phyloP scores from a whole-genome alignment of 306 rosid genomes.

The Heteromeles arbutifolia region DNA sequence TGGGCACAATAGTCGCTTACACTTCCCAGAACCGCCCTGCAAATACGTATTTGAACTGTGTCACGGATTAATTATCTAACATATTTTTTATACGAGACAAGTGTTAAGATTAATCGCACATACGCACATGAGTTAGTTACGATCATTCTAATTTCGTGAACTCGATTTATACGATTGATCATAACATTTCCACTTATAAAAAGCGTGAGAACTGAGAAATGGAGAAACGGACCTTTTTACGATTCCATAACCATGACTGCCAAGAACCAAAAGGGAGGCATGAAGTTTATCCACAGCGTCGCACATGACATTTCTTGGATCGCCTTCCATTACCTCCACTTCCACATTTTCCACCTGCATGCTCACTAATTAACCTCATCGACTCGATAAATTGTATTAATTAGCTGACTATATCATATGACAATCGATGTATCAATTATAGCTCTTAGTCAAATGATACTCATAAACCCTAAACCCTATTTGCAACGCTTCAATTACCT shows the following conservation, averaged over 20 bases:
- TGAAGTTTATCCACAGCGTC: constrained; percentile 22
- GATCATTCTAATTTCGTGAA: too few relatives aligned
- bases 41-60: not conserved
- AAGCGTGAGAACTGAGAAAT: too few relatives aligned
- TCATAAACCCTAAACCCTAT: too few relatives aligned
- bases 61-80: not conserved
- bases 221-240: constrained; percentile 19
- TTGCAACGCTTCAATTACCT: not conserved
- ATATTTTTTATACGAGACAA: too few relatives aligned
- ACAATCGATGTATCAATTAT: not conserved
- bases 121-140: too few relatives aligned
- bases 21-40: constrained; percentile 29
- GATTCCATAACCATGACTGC: constrained; percentile 35
- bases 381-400: not conserved
- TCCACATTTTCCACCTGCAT: constrained; percentile 20
- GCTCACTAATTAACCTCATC: not conserved
- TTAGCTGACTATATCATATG: not conserved
- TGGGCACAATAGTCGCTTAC: constrained; percentile 31
- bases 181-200: not conserved
- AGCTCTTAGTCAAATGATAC: too few relatives aligned
- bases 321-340: constrained; percentile 27
- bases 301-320: constrained; percentile 27
- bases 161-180: not conserved
- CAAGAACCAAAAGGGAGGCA: constrained; percentile 29
- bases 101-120: not conserved